phyloP scores from a whole-genome alignment of 805 yeast genomes.

The Ascoidea asiatica region DNA sequence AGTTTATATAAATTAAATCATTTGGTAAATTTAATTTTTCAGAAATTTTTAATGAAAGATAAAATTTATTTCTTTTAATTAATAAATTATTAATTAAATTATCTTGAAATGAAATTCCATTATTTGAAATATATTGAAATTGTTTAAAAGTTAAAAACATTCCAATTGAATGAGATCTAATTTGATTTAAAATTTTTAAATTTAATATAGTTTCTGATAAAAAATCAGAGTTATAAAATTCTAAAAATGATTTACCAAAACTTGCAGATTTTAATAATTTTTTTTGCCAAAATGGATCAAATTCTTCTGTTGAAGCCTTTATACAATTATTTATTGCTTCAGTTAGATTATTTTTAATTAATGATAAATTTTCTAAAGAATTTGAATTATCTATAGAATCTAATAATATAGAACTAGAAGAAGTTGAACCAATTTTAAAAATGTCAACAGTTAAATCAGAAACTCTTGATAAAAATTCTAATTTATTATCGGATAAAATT shows the following conservation, averaged over 20 bases:
- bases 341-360: slow-evolving; percentile 24
- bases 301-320: slow-evolving; percentile 63
- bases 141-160: slow-evolving; percentile 52
- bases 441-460: slow-evolving; percentile 40
- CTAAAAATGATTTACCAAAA: slow-evolving; percentile 64
- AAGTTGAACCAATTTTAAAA: slow-evolving; percentile 72
- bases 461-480: slow-evolving; percentile 57
- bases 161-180: slow-evolving; percentile 54
- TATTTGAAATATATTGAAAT: slow-evolving; percentile 16
- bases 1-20: slow-evolving; percentile 47
- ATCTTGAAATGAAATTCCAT: slow-evolving; percentile 35
- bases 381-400: slow-evolving; percentile 47
- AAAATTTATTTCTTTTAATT: slow-evolving; percentile 43
- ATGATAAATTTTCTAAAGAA: slow-evolving; percentile 9
- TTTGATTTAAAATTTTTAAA: slow-evolving; percentile 54
- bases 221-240: slow-evolving; percentile 39
- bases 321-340: slow-evolving; percentile 63
- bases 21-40: slow-evolving; percentile 32
- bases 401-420: slow-evolving; percentile 68
- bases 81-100: slow-evolving; percentile 37
- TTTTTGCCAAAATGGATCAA: slow-evolving; percentile 71
- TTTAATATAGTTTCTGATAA: slow-evolving; percentile 51
- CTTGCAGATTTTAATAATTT: slow-evolving; percentile 66
- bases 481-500: slow-evolving; percentile 39
- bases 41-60: slow-evolving; percentile 49